Evolutionary conservation across 2,329 filamentous ascomycete species (phyloP), one percentile per base, ranked within the genome.

Genomic region (Xylariaceae sp.): DNA sequence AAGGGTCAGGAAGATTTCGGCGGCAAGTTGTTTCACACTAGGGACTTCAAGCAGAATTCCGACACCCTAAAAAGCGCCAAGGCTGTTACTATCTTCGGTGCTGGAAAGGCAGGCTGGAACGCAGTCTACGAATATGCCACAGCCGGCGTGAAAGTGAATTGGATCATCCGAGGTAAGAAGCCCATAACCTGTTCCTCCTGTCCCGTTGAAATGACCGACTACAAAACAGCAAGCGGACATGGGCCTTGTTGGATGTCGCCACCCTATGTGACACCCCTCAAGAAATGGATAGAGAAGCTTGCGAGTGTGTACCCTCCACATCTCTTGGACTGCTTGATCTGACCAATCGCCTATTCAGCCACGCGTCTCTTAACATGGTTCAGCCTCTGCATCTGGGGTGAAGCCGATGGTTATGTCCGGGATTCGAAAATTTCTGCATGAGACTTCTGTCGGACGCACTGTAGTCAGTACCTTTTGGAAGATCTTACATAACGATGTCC

Each of bases 341-440:
- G 27, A 32, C 27, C n/a, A 32, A 12, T 32, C 4, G 27, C 27
- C 16, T 16, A n/a, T 7, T n/a, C 42, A 71, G 70, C 74, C 23
- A 84, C 79, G 0, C 80, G 86, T 0, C 73, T 86, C 52, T 66
- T 90, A 42, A 85, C 80, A 2, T 89, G 83, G 81, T 81, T 91
- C 64, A 83, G 79, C 41, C 86, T 87, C 0, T 90, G 85, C 59
- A 75, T 85, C 12, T 91, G 84, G 82, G 83, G 82, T 4, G 69
- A 73, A 2, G 76, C 73, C 2, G 82, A 82, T 56, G 83, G 82
- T 1, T 85, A 76, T 52, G 67, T 72, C n/a, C 11, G 67, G 66
- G 10, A 67, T 79, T 2, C 72, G 80, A 3, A 58, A 63, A 8
- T 79, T 84, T 48, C 67, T 82, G 37, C 81, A 86, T 52, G 68